Base-by-base conservation (phyloP, 1,284 basidiomycete genomes). In the Ganoderma lucidum region DNA sequence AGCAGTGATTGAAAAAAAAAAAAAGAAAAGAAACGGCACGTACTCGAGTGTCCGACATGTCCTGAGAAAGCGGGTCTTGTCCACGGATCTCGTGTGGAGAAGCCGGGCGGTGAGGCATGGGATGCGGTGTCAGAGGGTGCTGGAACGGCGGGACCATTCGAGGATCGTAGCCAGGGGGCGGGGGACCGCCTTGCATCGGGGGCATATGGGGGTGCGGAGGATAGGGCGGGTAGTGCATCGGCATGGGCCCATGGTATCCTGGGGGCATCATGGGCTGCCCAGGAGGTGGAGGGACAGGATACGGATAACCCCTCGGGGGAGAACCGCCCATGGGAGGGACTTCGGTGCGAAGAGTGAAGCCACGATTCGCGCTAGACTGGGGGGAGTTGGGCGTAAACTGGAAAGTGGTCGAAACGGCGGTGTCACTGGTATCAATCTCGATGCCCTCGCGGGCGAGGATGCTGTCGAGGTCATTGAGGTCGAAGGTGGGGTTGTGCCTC, bases 51-150 rank as follows among this genome's bases (percentile, higher is more conserved):
- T 85, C 89, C 56, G 92, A 90, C 84, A 94, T 86, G 79, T 95
- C 92, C 73, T 93, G 88, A 6, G 88, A 86, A 69, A 90, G 87
- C 10, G 93, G 93, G 77, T 95, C 93, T 72, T 88, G 87, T 56
- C 92, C 91, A 77, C 88, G 90, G 76, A 89, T 85, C 70, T 88
- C 87, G 45, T 79, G 74, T 9, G 80, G 62, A 28, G 79, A 75
- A 35, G 76, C 71, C 35, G 81, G 79, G 15, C 78, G 73, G 4
- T 77, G 78, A 37, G 79, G 77, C 63, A 78, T 75, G 30, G 65
- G 78, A 55, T 74, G 83, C 66, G 51, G 81, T 17, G 64, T 75
- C 51, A 79, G 78, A 1, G 83, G 83, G 15, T 84, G 85, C 69
- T 86, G 87, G 79, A 89, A 90, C 28, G 84, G 82, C 4, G 86